These are phyloP conservation scores for Leishmania major DNA, from an alignment of 208 protist genomes.

Conservation along the genomic window DNA sequence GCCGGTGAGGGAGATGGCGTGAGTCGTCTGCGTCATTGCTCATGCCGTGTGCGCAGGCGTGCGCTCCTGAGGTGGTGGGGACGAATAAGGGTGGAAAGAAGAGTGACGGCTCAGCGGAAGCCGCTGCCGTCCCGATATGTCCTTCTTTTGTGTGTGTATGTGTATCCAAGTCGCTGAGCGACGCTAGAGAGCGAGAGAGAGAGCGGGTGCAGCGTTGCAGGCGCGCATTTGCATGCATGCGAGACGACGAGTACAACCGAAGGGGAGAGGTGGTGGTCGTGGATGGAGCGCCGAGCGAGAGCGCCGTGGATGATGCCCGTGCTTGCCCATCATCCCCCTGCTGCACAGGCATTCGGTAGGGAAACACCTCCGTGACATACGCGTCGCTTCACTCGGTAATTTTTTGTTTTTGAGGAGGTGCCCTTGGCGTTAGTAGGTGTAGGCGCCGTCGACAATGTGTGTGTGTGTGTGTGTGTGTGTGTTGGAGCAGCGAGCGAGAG, in stretches of 20 bases:
- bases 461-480: background rate
- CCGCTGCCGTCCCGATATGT: background rate
- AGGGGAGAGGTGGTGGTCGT: background rate
- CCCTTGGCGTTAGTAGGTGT: background rate
- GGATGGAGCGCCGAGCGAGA: background rate
- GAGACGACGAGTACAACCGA: background rate
- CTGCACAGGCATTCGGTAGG: background rate
- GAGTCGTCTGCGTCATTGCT: slow-evolving; percentile 46
- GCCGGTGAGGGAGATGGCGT: slow-evolving; percentile 95
- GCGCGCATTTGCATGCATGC: background rate
- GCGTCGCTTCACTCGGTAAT: background rate
- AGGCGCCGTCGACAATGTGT: background rate
- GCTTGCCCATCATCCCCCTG: background rate
- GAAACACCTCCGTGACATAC: background rate
- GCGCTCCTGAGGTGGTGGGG: background rate
- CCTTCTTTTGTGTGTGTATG: background rate
- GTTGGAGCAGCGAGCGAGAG: background rate
- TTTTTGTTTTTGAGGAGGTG: background rate
- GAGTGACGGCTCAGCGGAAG: background rate
- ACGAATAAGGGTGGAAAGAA: background rate
- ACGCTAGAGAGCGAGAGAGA: background rate
- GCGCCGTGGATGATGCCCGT: background rate
- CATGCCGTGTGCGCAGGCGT: background rate
- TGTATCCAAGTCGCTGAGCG: background rate
- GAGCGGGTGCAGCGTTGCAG: background rate